A percentile compares a stretch with the other conserved stretches of the same genome.
phyloP scores from a whole-genome alignment of 768 basidiomycete species.

The Plicaturopsis crispa region DNA sequence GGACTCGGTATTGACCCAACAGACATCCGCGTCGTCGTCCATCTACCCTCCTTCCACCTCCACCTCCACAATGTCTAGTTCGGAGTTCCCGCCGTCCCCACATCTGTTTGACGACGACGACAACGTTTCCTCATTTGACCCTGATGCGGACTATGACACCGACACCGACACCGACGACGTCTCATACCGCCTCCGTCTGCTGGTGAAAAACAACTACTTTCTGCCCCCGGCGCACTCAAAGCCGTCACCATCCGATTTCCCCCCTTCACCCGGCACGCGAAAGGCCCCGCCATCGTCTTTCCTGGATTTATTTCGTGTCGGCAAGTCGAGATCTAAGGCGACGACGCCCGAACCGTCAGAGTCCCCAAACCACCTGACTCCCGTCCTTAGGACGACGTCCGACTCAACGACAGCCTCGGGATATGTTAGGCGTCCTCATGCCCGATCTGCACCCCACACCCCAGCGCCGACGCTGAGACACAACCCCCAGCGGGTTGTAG shows the following conservation, averaged over 20 bases:
- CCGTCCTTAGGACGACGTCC: constrained; percentile 56
- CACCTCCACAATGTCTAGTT: constrained; percentile 53
- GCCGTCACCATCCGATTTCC: constrained; percentile 62
- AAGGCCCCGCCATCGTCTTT: constrained; percentile 44
- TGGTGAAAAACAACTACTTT: constrained; percentile 85
- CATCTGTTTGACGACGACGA: constrained; percentile 45
- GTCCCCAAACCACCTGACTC: constrained; percentile 27
- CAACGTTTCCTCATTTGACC: constrained; percentile 37
- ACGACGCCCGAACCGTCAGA: constrained; percentile 35
- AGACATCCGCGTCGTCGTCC: constrained; percentile 67
- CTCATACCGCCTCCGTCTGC: constrained; percentile 73
- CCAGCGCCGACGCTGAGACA: constrained; percentile 27
- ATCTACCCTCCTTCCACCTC: constrained; percentile 71
- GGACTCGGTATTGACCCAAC: constrained; percentile 51
- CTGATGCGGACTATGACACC: constrained; percentile 41
- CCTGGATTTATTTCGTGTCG: constrained; percentile 65
- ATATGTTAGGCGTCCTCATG: constrained; percentile 27
- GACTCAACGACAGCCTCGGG: constrained; percentile 50
- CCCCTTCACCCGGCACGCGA: constrained; percentile 31
- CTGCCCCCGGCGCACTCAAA: constrained; percentile 84
- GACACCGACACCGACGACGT: constrained; percentile 71
- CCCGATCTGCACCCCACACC: constrained; percentile 27
- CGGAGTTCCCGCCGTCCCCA: constrained; percentile 61
- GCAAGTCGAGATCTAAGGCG: constrained; percentile 61
- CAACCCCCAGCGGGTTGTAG: constrained; percentile 59